Percentiles rank a stretch among this genome's conserved stretches.
Conservation (phyloP, 1,139 yeast genomes). For the Blastobotrys elegans region DNA sequence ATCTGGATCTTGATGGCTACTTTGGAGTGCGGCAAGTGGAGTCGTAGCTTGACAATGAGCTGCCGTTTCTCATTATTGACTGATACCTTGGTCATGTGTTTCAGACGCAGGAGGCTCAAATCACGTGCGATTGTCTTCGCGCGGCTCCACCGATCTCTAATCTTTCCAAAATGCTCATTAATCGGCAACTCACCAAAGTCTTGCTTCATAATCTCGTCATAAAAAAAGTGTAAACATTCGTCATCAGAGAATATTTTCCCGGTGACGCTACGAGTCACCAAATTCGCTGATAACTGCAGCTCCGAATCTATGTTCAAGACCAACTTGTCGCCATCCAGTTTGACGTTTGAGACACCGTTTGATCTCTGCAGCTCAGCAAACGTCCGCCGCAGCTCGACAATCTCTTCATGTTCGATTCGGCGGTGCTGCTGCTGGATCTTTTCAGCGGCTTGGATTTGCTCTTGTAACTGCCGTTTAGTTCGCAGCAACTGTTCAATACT, state of each 20-base stretch:
- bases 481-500: slow-evolving; percentile 12
- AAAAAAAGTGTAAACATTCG: slow-evolving; percentile 4
- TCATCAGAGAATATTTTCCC: background rate
- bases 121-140: slow-evolving; percentile 11
- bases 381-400: slow-evolving; percentile 9
- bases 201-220: slow-evolving; percentile 1
- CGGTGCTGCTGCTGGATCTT: slow-evolving; percentile 14
- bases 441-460: slow-evolving; percentile 17
- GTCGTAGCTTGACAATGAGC: slow-evolving; percentile 10
- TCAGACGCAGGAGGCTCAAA: slow-evolving; percentile 11
- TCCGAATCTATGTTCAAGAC: slow-evolving; percentile 6
- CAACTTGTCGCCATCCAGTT: background rate
- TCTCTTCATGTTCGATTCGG: slow-evolving; percentile 15
- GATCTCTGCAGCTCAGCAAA: slow-evolving; percentile 10
- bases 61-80: background rate
- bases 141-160: slow-evolving; percentile 13
- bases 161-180: background rate
- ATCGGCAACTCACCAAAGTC: background rate
- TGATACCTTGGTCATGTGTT: slow-evolving; percentile 14
- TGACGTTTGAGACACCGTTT: slow-evolving; percentile 8
- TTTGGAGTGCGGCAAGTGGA: slow-evolving; percentile 10
- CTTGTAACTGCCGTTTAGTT: slow-evolving; percentile 15
- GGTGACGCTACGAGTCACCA: background rate
- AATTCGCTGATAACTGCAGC: slow-evolving; percentile 8
- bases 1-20: slow-evolving; percentile 13